These are phyloP conservation scores for Fistulina hepatica DNA, from an alignment of 1,284 basidiomycete genomes.

Conservation along the genomic window DNA sequence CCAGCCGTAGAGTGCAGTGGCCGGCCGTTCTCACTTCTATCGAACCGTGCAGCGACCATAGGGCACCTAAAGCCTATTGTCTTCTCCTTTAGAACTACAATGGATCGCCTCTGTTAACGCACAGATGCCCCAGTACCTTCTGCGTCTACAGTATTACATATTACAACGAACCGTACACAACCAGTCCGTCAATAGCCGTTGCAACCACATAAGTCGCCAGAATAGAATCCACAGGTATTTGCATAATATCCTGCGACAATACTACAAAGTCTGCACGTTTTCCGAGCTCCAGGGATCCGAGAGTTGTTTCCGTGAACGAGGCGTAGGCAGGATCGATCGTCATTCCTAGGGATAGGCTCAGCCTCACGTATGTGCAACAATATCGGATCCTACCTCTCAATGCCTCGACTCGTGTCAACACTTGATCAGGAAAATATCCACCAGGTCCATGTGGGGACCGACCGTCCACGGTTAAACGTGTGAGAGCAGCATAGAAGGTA, in stretches of 20 bases:
- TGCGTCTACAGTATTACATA: background rate
- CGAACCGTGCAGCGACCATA: too few relatives aligned
- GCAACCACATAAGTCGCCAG: slow-evolving; percentile 61
- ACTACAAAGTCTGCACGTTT: slow-evolving; percentile 80
- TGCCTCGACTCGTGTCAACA: slow-evolving; percentile 64
- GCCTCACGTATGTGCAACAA: too few relatives aligned
- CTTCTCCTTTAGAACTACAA: too few relatives aligned
- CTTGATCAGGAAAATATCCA: slow-evolving; percentile 82
- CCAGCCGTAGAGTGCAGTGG: too few relatives aligned
- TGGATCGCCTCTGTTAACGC: too few relatives aligned
- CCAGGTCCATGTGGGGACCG: slow-evolving; percentile 70
- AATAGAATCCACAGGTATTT: slow-evolving; percentile 46
- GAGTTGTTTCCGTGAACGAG: slow-evolving; percentile 63
- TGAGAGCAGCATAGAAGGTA: slow-evolving; percentile 80
- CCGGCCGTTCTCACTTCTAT: too few relatives aligned
- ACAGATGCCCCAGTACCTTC: too few relatives aligned
- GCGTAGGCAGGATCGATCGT: slow-evolving; percentile 77
- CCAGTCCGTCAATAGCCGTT: slow-evolving; percentile 70
- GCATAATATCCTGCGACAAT: slow-evolving; percentile 76
- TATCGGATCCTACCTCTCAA: slow-evolving; percentile 59
- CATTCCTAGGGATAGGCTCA: too few relatives aligned
- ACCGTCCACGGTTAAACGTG: slow-evolving; percentile 62
- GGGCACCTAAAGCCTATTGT: too few relatives aligned
- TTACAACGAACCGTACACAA: slow-evolving; percentile 47
- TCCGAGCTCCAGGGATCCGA: slow-evolving; percentile 67